Evolutionary conservation across 1,284 basidiomycete species (phyloP).

Genomic region (Sporisorium scitamineum): DNA sequence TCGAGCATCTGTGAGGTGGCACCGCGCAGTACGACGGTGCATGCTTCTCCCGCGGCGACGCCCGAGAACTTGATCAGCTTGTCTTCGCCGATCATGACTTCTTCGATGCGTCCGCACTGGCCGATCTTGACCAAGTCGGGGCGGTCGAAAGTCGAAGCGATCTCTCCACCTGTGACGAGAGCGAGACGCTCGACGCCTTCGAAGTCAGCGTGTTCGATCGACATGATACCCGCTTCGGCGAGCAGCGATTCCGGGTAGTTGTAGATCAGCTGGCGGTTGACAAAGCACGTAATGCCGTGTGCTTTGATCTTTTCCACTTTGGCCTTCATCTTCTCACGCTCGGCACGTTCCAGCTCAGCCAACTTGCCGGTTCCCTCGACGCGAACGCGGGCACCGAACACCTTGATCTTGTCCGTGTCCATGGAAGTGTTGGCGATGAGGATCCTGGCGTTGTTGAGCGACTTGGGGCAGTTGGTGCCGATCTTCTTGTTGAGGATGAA

Average conservation of each 20-base stretch:
- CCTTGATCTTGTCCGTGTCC: slow-evolving; percentile 99
- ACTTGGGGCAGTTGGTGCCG: slow-evolving; percentile 92
- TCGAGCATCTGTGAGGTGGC: slow-evolving; percentile 99
- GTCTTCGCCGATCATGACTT: slow-evolving; percentile 99
- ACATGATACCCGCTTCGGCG: slow-evolving; percentile 92
- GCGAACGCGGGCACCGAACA: slow-evolving; percentile 95
- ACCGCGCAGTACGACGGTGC: slow-evolving; percentile 95
- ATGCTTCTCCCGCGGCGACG: slow-evolving; percentile 97
- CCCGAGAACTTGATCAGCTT: slow-evolving; percentile 99
- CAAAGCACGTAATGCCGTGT: slow-evolving; percentile 97
- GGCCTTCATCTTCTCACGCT: slow-evolving; percentile 99
- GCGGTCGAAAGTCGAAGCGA: slow-evolving; percentile 92
- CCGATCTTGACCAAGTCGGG: slow-evolving; percentile 95
- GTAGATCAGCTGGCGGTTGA: slow-evolving; percentile 98
- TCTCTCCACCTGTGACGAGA: slow-evolving; percentile 97
- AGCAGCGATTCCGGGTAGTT: slow-evolving; percentile 98
- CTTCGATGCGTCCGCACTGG: slow-evolving; percentile 92
- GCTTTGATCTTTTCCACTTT: slow-evolving; percentile 95
- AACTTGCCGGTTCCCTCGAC: slow-evolving; percentile 96
- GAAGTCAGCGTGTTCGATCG: slow-evolving; percentile 98
- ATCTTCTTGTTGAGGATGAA: slow-evolving; percentile 99
- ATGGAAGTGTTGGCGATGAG: slow-evolving; percentile 98
- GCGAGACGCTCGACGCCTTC: slow-evolving; percentile 97
- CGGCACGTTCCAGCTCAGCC: slow-evolving; percentile 96
- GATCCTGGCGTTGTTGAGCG: slow-evolving; percentile 94